Percentiles rank a stretch among this genome's conserved stretches.
These are phyloP conservation scores for Tolypocladium amazonense DNA, from an alignment of 2,329 filamentous ascomycete genomes.

Conservation along the genomic window DNA sequence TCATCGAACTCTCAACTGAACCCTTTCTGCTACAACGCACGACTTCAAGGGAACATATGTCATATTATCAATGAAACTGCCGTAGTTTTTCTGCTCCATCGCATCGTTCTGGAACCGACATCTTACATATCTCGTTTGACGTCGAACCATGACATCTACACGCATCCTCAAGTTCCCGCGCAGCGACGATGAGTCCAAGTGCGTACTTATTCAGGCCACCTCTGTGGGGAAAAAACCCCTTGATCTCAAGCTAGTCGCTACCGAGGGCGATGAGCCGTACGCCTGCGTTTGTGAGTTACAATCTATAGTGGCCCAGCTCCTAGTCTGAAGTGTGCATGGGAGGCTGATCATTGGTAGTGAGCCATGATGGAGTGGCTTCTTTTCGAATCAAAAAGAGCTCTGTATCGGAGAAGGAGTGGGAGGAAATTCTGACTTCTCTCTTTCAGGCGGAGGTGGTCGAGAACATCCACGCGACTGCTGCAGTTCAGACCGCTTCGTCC, in stretches of 20 bases:
- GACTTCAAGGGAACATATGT: neutral
- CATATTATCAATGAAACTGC: neutral
- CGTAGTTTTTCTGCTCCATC: neutral
- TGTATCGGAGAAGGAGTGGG: constrained; percentile 57
- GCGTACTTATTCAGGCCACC: constrained; percentile 51
- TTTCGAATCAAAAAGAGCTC: constrained; percentile 43
- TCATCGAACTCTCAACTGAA: neutral
- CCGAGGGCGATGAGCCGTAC: constrained; percentile 55
- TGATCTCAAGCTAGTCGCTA: constrained; percentile 57
- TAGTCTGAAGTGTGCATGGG: no score
- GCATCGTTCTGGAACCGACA: neutral
- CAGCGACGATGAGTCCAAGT: constrained; percentile 38
- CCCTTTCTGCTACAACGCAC: neutral
- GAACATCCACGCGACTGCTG: constrained; percentile 49
- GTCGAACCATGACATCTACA: constrained; percentile 10
- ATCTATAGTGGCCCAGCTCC: no score
- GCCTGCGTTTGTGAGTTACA: constrained; percentile 39
- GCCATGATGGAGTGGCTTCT: constrained; percentile 41
- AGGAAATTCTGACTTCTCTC: constrained; percentile 44
- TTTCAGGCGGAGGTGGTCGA: constrained; percentile 41
- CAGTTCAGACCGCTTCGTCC: constrained; percentile 38
- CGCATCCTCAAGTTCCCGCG: constrained; percentile 48
- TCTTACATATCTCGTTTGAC: neutral
- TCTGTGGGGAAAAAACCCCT: constrained; percentile 40
- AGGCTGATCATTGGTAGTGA: constrained; percentile 29